phyloP scores from a whole-genome alignment of 495 filamentous ascomycete genomes.

The Mycothermus thermophilus region DNA sequence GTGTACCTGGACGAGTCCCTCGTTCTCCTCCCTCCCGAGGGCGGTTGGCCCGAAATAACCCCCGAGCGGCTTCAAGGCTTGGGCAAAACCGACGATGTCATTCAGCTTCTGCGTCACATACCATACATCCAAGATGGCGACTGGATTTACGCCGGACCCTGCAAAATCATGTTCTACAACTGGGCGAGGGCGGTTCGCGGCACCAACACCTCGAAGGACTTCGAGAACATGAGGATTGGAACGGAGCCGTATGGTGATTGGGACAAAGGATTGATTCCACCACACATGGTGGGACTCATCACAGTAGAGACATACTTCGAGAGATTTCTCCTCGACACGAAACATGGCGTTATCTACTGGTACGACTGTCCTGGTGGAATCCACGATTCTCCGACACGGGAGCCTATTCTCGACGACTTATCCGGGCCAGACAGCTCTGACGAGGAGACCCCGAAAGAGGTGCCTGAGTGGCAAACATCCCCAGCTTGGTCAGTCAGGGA shows the following conservation, averaged over 20 bases:
- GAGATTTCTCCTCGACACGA: slow-evolving; percentile 9
- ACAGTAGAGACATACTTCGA: not conserved
- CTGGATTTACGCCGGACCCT: too few relatives aligned
- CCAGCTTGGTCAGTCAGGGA: slow-evolving; percentile 8
- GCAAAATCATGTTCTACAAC: too few relatives aligned
- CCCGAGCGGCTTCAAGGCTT: slow-evolving; percentile 3
- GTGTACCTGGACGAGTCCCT: slow-evolving; percentile 11
- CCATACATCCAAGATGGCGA: slow-evolving; percentile 15
- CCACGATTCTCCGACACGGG: not conserved
- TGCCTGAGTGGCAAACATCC: slow-evolving; percentile 7
- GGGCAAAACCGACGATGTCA: slow-evolving; percentile 13
- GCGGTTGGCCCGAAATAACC: slow-evolving; percentile 17
- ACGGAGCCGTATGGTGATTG: too few relatives aligned
- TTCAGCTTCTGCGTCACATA: slow-evolving; percentile 14
- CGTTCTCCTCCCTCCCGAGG: slow-evolving; percentile 7
- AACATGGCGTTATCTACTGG: slow-evolving; percentile 9
- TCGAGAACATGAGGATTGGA: too few relatives aligned
- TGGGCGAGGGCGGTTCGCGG: too few relatives aligned
- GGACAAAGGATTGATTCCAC: too few relatives aligned
- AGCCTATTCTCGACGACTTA: slow-evolving; percentile 7
- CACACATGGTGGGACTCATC: slow-evolving; percentile 6
- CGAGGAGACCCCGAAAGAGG: slow-evolving; percentile 6
- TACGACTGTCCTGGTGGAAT: not conserved
- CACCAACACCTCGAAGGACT: too few relatives aligned
- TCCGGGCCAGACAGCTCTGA: too few relatives aligned